A percentile compares a stretch with the other conserved stretches of the same genome.
Evolutionary conservation across 768 basidiomycete genomes (phyloP).

Genomic region (Leccinum broughii): DNA sequence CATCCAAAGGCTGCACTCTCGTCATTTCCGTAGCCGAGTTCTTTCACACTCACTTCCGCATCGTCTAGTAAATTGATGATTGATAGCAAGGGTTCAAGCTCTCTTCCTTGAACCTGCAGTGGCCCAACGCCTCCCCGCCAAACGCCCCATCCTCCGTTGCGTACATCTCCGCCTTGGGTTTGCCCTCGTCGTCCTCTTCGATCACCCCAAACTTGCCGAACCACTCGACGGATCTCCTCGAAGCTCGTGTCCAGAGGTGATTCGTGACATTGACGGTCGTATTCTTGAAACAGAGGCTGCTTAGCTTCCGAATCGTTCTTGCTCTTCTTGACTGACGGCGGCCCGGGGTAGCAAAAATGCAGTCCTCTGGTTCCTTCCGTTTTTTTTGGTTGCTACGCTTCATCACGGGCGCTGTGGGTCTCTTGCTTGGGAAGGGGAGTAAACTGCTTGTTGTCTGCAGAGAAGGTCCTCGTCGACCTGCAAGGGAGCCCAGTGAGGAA

Average conservation of each 20-base stretch:
- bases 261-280: conserved; percentile 89
- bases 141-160: conserved; percentile 65
- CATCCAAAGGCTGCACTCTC: too few relatives aligned
- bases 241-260: conserved; percentile 69
- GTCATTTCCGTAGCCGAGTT: too few relatives aligned
- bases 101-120: too few relatives aligned
- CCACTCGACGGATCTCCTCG: conserved; percentile 53
- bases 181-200: conserved; percentile 85
- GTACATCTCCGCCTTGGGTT: conserved; percentile 95
- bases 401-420: too few relatives aligned
- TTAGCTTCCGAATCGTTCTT: conserved; percentile 52
- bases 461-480: conserved; percentile 88
- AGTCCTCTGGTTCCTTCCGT: conserved; percentile 70
- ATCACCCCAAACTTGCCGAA: conserved; percentile 61
- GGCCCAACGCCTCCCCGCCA: too few relatives aligned
- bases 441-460: conserved; percentile 91
- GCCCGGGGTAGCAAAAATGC: conserved; percentile 56
- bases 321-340: conserved; percentile 65
- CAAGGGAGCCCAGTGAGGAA: neutral
- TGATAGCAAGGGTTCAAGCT: too few relatives aligned
- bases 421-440: conserved; percentile 52
- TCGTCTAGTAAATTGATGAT: too few relatives aligned
- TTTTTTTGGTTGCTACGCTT: conserved; percentile 34
- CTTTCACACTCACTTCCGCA: too few relatives aligned
- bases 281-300: conserved; percentile 71